These are phyloP conservation scores for Petasospora rhodanensis DNA, from an alignment of 1,139 yeast species.

Conservation along the genomic window DNA sequence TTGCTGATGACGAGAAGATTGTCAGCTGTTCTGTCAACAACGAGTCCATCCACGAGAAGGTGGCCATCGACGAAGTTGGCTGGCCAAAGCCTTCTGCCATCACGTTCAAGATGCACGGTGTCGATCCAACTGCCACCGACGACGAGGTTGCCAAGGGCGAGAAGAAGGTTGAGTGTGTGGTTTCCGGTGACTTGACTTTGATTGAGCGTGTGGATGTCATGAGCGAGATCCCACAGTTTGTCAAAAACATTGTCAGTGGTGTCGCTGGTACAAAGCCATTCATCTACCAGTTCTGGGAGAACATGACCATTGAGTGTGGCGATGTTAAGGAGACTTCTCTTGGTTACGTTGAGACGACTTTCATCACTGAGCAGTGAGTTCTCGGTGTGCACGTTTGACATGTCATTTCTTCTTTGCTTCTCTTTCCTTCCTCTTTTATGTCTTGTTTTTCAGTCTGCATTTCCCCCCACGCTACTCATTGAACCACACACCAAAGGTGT, in stretches of 20 bases:
- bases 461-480: no score
- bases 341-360: conserved; percentile 81
- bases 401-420: no score
- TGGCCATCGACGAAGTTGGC: conserved; percentile 76
- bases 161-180: conserved; percentile 36
- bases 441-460: no score
- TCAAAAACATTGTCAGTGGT: conserved; percentile 87
- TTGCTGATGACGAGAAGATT: conserved; percentile 60
- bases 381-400: no score
- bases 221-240: conserved; percentile 95
- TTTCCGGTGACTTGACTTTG: conserved; percentile 54
- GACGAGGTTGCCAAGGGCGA: conserved; percentile 33
- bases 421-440: no score
- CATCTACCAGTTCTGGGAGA: conserved; percentile 84
- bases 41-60: conserved; percentile 55
- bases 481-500: no score
- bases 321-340: conserved; percentile 53
- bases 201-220: conserved; percentile 94
- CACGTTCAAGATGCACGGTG: conserved; percentile 52
- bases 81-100: conserved; percentile 85
- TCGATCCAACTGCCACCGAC: conserved; percentile 36
- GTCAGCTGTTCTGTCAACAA: conserved; percentile 66
- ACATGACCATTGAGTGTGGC: conserved; percentile 34
- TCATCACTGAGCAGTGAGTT: conserved; percentile 51
- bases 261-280: conserved; percentile 95